Evolutionary conservation across 441 rosid species (phyloP).

Genomic region (Aquilaria agallochum): DNA sequence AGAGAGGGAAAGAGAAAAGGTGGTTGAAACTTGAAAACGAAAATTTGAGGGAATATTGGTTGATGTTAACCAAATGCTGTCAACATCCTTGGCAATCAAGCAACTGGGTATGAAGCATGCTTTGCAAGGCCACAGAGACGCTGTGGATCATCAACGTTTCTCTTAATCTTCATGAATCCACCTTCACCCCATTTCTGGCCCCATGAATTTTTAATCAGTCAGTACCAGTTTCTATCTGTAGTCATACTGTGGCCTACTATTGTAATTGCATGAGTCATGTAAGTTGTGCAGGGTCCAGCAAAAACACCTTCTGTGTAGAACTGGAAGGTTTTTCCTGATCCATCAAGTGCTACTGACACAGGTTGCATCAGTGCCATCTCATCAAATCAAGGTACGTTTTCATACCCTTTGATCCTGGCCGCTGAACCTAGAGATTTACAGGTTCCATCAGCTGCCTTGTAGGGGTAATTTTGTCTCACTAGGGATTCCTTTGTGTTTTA

Average conservation of each 20-base stretch:
- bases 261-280: conserved; percentile 30
- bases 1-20: too few relatives aligned
- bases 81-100: conserved; percentile 32
- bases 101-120: too few relatives aligned
- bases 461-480: conserved; percentile 28
- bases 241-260: conserved; percentile 35
- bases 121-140: conserved; percentile 23
- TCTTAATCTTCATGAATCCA: conserved; percentile 41
- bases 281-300: conserved; percentile 26
- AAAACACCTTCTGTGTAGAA: conserved; percentile 30
- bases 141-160: conserved; percentile 24
- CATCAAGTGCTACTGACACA: conserved; percentile 33
- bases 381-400: conserved; percentile 27
- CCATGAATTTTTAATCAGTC: conserved; percentile 44
- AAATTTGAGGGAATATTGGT: too few relatives aligned
- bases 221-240: conserved; percentile 32
- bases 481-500: conserved; percentile 22
- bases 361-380: conserved; percentile 39
- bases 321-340: conserved; percentile 18
- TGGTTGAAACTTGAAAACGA: too few relatives aligned
- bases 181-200: conserved; percentile 33
- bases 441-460: conserved; percentile 13
- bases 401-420: conserved; percentile 29
- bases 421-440: conserved; percentile 10
- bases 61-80: too few relatives aligned